Evolutionary conservation across 257 asterid genomes (phyloP), one percentile per base, ranked within the genome.

Genomic region (Nicotiana obtusifolia): DNA sequence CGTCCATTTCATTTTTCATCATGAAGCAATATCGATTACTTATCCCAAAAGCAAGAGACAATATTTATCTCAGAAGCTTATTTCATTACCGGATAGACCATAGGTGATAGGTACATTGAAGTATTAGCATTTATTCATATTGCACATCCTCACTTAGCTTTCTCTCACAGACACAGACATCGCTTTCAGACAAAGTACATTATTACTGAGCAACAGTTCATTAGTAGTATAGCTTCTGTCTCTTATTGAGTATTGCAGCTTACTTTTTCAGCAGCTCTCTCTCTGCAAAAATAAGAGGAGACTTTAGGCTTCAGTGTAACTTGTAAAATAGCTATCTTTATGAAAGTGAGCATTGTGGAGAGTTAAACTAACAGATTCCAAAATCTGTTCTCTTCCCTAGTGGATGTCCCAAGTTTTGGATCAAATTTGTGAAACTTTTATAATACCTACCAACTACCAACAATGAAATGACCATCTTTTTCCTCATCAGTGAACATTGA

Each of bases 71-170:
- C 41, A 49, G 24, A 75, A 75, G 24, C 13, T 75, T 75, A 75
- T 75, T 75, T 75, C 62, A 49, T 73, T 49, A 26, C 17, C 26
- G 20, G 41, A 75, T 22, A 79, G 59, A 62, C 57, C 33, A 13
- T 22, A 62, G 57, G 16, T 78, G 31, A 78, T 64, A 49, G 37
- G 49, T 64, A 80, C 83, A 80, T 80, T 64, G 78, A 64, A 80
- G 30, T 64, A 61, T 28, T 44, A 10, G 33, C 52, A 80, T 65
- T 80, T 65, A 80, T 65, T 64, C 83, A 54, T 56, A 5, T 13
- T 64, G 28, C 54, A 49, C 28, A 64, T 9, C 35, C 35, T 0
- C 57, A 69, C 83, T 64, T 41, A 41, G 49, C 13, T 41, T 9
- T 41, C 83, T 17, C 56, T 31, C 33, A 60, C 59, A 10, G 59